Base-by-base conservation (phyloP, 345 rosid species). In the Trapa bicornis region DNA sequence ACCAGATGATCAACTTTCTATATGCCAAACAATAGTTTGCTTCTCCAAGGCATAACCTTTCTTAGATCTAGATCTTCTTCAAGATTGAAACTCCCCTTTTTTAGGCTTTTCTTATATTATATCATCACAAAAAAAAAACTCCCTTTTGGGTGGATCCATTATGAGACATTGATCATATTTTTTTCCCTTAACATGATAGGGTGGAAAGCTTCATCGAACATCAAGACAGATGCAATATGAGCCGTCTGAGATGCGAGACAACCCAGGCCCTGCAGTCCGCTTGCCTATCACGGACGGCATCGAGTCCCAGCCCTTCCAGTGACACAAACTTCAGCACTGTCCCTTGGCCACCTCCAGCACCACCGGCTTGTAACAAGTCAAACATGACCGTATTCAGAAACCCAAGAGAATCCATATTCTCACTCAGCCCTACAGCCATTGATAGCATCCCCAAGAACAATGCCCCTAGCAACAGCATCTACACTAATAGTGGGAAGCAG, bases 201-300 rank as follows among this genome's bases (percentile, higher is more conserved):
- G 98, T 90, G 64, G 97, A 93, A 81, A 90, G 97, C 72, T 93
- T 93, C 82, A 93, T 93, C 32, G 95, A 93, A 70, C 98, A 93
- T 68, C 97, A 93, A 84, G 98, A 88, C 73, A 76, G 82, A 57
- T 93, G 98, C 86, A 78, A 74, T 66, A 81, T 82, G 81, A 84
- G 92, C 45, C 78, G 80, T 5, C 75, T 82, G 53, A 72, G 76
- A 64, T 66, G 83, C 17, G 84, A 80, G 65, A 69, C 80, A 22
- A 22, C 29, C 36, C 91, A 74, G 50, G 70, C 78, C 4, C 37
- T 76, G 57, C 89, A 80, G 68, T 80, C 74, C 7, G 78, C 80
- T 15, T 80, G 89, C 71, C 75, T 87, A 64, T 86, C 90, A 0
- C 75, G 86, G 75, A 88, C 91, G 0, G 78, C 87, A 63, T 84